These are phyloP conservation scores for Trypanosoma cruzi DNA, from an alignment of 208 protist genomes.

Conservation along the genomic window DNA sequence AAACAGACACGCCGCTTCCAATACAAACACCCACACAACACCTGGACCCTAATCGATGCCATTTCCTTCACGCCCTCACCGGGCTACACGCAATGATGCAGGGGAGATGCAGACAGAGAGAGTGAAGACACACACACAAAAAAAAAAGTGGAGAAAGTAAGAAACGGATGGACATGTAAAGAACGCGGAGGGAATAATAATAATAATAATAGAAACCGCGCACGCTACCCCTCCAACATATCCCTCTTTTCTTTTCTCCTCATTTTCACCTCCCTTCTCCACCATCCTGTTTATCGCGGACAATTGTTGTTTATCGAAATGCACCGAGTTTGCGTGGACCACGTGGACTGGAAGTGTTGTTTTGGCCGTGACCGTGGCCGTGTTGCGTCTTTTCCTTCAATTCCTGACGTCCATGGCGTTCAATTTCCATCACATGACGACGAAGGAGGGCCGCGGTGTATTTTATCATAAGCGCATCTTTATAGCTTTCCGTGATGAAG, in stretches of 20 bases:
- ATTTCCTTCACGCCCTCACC: background rate
- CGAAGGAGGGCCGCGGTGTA: slow-evolving; percentile 55
- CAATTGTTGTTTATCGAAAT: background rate
- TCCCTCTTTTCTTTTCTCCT: background rate
- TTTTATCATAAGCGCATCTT: slow-evolving; percentile 90
- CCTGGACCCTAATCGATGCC: background rate
- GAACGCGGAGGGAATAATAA: slow-evolving; percentile 2
- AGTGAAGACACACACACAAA: no score
- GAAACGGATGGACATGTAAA: slow-evolving; percentile 13
- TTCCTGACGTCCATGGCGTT: slow-evolving; percentile 26
- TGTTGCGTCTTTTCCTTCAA: slow-evolving; percentile 19
- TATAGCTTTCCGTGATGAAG: slow-evolving; percentile 75
- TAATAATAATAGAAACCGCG: slow-evolving; percentile 7
- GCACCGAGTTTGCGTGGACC: background rate
- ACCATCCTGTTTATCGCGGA: no score
- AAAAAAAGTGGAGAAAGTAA: no score
- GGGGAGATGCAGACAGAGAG: background rate
- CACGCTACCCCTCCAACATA: no score
- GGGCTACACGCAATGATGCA: slow-evolving; percentile 7
- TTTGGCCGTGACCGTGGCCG: no score
- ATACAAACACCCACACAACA: background rate
- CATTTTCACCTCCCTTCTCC: background rate
- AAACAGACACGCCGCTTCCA: no score
- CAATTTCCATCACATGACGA: slow-evolving; percentile 61
- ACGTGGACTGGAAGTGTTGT: background rate